These are phyloP conservation scores for Linum lewisii DNA, from an alignment of 345 rosid species.

Conservation along the genomic window DNA sequence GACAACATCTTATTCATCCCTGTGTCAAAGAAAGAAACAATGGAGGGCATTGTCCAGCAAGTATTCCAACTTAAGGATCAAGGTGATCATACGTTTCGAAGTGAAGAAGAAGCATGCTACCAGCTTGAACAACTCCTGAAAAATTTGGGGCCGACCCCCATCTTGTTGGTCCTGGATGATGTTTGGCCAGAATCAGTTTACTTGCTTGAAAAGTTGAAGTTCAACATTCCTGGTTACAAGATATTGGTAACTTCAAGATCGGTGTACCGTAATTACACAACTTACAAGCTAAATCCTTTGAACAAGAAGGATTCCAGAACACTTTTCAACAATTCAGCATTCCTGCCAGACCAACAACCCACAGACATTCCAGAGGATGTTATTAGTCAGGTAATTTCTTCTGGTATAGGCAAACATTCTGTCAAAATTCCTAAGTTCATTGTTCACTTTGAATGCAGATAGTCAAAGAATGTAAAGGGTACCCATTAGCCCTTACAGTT, in stretches of 20 bases:
- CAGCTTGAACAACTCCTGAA: neutral
- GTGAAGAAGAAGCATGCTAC: neutral
- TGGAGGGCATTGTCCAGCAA: constrained; percentile 1
- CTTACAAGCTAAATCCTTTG: constrained; percentile 26
- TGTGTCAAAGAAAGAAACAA: constrained; percentile 23
- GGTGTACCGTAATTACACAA: constrained; percentile 24
- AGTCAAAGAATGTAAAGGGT: constrained; percentile 45
- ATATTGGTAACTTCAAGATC: constrained; percentile 57
- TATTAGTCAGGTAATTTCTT: constrained; percentile 15
- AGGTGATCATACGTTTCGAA: neutral
- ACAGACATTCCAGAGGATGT: constrained; percentile 18
- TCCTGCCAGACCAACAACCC: neutral
- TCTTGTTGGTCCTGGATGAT: constrained; percentile 64
- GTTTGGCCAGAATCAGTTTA: constrained; percentile 42
- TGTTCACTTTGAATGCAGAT: constrained; percentile 17
- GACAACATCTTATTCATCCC: constrained; percentile 38
- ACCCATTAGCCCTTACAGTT: constrained; percentile 44
- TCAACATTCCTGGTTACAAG: constrained; percentile 27
- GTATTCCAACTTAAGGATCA: constrained; percentile 1
- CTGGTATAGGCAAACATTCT: no score
- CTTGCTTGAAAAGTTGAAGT: constrained; percentile 20
- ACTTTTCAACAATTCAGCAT: constrained; percentile 33
- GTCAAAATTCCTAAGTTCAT: neutral
- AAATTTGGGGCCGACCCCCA: constrained; percentile 14
- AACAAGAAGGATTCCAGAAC: constrained; percentile 24